Evolutionary conservation across 257 asterid species (phyloP).

Genomic region (Capsicum baccatum): DNA sequence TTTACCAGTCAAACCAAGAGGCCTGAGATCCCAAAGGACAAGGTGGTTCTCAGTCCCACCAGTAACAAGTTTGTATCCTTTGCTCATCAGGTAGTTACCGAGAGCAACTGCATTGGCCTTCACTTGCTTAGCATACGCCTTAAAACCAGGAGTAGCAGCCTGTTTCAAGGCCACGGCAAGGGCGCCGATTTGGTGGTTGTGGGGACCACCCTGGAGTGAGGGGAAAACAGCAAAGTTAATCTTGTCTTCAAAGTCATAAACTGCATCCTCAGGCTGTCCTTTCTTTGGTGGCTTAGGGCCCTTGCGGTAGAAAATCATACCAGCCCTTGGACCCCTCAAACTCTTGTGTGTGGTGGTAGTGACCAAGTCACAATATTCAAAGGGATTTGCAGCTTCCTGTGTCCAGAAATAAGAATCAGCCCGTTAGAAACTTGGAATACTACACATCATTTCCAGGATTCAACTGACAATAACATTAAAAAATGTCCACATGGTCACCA

Average conservation of each 20-base stretch:
- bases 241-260: conserved; percentile 94
- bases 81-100: conserved; percentile 85
- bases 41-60: conserved; percentile 98
- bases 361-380: conserved; percentile 88
- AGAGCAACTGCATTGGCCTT: conserved; percentile 94
- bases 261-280: conserved; percentile 82
- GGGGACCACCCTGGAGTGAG: conserved; percentile 98
- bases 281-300: conserved; percentile 63
- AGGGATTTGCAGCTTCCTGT: conserved; percentile 81
- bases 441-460: conserved; percentile 22
- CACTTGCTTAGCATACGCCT: conserved; percentile 92
- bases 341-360: conserved; percentile 99
- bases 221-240: conserved; percentile 97
- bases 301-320: conserved; percentile 59
- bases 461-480: not conserved
- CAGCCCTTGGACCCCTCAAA: conserved; percentile 87
- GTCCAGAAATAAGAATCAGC: conserved; percentile 19
- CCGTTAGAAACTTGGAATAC: not conserved
- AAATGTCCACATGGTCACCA: not conserved
- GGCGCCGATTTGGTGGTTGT: conserved; percentile 98
- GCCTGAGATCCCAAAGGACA: conserved; percentile 98
- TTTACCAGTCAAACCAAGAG: conserved; percentile 95
- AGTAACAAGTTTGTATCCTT: conserved; percentile 87
- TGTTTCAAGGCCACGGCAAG: conserved; percentile 97
- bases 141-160: conserved; percentile 79